Conservation (phyloP, 352 stramenopile species). For the Pythium pyrilobum region DNA sequence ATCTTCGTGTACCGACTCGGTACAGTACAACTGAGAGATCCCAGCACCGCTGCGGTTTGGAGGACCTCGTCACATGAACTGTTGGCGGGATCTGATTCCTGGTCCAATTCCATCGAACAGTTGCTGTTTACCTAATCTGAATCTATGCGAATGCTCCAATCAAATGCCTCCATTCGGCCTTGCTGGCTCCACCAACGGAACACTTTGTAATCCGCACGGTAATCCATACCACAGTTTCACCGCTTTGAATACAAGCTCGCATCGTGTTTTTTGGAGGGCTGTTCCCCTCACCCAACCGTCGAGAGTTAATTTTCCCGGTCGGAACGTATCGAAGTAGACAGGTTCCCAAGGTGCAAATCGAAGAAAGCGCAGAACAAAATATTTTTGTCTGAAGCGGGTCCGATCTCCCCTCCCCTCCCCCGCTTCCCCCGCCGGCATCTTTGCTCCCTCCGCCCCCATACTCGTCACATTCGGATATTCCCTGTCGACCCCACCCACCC, state of each 20-base stretch:
- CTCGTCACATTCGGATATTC: conserved; percentile 7
- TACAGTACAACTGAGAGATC: too few species aligned
- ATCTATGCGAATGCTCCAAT: background rate
- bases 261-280: too few species aligned
- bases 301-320: too few species aligned
- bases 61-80: too few species aligned
- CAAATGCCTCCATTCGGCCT: background rate
- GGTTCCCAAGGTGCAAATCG: too few species aligned
- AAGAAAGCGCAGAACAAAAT: background rate
- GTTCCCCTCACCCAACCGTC: too few species aligned
- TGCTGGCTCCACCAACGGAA: conserved; percentile 5
- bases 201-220: background rate
- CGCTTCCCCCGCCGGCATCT: too few species aligned
- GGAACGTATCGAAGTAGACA: too few species aligned
- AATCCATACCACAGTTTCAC: background rate
- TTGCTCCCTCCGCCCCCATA: too few species aligned
- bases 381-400: background rate
- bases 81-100: too few species aligned
- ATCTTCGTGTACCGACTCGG: too few species aligned
- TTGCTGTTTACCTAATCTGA: background rate
- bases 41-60: too few species aligned
- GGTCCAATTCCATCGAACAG: background rate
- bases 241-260: background rate
- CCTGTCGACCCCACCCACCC: background rate
- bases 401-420: background rate